phyloP scores from a whole-genome alignment of 1,284 basidiomycete species.

The Cutaneotrichosporon sp. region DNA sequence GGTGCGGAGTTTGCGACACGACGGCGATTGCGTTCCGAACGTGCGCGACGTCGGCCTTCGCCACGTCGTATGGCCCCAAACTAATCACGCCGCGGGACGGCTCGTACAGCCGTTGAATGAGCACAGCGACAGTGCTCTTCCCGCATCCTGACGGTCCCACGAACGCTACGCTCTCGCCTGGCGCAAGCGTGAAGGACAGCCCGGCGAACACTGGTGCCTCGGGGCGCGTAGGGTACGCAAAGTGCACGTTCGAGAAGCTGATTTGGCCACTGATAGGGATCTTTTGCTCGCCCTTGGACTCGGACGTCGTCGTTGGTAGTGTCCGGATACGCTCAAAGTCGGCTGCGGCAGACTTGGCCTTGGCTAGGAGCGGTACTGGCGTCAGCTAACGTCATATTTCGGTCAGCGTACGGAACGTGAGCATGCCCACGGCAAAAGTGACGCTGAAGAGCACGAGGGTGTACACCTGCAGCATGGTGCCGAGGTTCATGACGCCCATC shows the following conservation, averaged over 20 bases:
- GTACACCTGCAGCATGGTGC: constrained; percentile 81
- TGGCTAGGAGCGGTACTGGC: constrained; percentile 70
- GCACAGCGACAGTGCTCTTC: constrained; percentile 76
- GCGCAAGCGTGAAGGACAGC: constrained; percentile 59
- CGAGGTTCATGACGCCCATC: constrained; percentile 74
- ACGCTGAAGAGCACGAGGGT: constrained; percentile 90
- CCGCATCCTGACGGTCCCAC: constrained; percentile 84
- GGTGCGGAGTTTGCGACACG: constrained; percentile 75
- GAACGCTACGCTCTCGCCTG: constrained; percentile 77
- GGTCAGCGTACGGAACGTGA: constrained; percentile 70
- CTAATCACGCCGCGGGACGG: constrained; percentile 61
- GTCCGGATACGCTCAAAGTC: constrained; percentile 68
- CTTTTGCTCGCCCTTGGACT: constrained; percentile 62
- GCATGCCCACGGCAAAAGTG: constrained; percentile 80
- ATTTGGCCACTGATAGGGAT: constrained; percentile 64
- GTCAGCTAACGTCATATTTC: not conserved
- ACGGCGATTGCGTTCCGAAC: constrained; percentile 78
- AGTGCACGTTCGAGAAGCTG: constrained; percentile 64
- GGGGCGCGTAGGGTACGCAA: constrained; percentile 76
- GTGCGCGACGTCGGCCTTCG: constrained; percentile 60
- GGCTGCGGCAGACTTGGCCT: constrained; percentile 68
- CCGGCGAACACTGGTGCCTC: constrained; percentile 64
- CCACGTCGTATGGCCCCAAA: constrained; percentile 52
- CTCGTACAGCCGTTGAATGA: constrained; percentile 82
- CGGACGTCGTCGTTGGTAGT: constrained; percentile 57